Conservation (phyloP, 2,329 filamentous ascomycete species). For the Xylariales sp. region DNA sequence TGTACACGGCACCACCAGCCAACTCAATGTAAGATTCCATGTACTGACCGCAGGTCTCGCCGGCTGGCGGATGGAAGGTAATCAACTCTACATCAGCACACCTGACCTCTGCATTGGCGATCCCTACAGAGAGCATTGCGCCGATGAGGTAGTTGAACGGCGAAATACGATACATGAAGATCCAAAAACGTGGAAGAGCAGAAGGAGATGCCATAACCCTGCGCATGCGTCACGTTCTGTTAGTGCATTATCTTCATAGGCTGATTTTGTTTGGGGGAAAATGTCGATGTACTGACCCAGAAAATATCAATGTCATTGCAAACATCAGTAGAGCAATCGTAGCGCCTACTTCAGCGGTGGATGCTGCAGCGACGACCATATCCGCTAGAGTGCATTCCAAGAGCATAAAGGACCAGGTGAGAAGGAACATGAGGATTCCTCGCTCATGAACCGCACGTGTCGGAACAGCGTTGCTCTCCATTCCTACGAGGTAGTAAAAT, state of each 20-base stretch:
- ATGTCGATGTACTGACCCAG: neutral
- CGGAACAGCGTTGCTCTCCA: slow-evolving; percentile 64
- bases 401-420: slow-evolving; percentile 70
- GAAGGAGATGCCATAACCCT: slow-evolving; percentile 62
- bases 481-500: slow-evolving; percentile 83
- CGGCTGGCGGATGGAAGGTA: slow-evolving; percentile 52
- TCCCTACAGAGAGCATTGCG: slow-evolving; percentile 57
- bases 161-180: slow-evolving; percentile 68
- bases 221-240: slow-evolving; percentile 3
- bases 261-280: too few relatives aligned
- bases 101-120: slow-evolving; percentile 55
- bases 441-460: slow-evolving; percentile 61
- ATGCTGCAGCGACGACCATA: slow-evolving; percentile 71
- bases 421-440: slow-evolving; percentile 74
- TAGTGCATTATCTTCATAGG: too few relatives aligned
- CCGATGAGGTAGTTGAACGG: slow-evolving; percentile 72
- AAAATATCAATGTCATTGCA: slow-evolving; percentile 69
- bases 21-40: slow-evolving; percentile 44
- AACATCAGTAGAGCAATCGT: slow-evolving; percentile 75
- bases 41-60: slow-evolving; percentile 53
- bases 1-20: slow-evolving; percentile 39
- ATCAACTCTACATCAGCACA: slow-evolving; percentile 64
- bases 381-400: slow-evolving; percentile 79
- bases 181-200: slow-evolving; percentile 60
- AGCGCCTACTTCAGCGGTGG: slow-evolving; percentile 69